A percentile compares a stretch with the other conserved stretches of the same genome.
phyloP scores from a whole-genome alignment of 352 stramenopile species.

The Bremia lactucae region DNA sequence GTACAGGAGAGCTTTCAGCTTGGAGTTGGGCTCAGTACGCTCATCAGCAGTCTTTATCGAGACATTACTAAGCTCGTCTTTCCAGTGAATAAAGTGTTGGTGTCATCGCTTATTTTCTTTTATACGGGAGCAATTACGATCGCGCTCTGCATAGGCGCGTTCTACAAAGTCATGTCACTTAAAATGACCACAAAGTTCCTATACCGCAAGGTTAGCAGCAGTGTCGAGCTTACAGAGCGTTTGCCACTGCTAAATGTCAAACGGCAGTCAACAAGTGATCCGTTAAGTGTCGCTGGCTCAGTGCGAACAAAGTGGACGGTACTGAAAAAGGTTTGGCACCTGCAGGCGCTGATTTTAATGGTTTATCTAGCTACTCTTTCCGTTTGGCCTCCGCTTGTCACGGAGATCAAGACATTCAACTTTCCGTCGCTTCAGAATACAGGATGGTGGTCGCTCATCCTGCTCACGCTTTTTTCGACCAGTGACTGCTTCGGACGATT shows the following conservation, averaged over 20 bases:
- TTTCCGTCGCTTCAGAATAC: constrained; percentile 55
- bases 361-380: constrained; percentile 63
- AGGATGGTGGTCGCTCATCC: constrained; percentile 74
- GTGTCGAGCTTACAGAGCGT: constrained; percentile 48
- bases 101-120: constrained; percentile 75
- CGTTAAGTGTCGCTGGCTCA: constrained; percentile 2
- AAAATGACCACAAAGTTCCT: constrained; percentile 49
- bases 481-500: constrained; percentile 65
- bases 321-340: constrained; percentile 48
- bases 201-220: constrained; percentile 17
- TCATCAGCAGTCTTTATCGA: constrained; percentile 75
- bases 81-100: constrained; percentile 39
- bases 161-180: constrained; percentile 52
- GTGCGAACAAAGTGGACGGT: constrained; percentile 56
- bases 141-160: constrained; percentile 61
- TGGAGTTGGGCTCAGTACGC: constrained; percentile 65
- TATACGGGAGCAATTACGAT: constrained; percentile 75
- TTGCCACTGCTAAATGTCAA: constrained; percentile 29
- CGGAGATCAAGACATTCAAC: constrained; percentile 75
- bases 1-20: constrained; percentile 79
- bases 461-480: constrained; percentile 69
- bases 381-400: constrained; percentile 73
- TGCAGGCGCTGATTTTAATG: constrained; percentile 57
- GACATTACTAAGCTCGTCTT: constrained; percentile 79
- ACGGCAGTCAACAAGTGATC: constrained; percentile 16